Evolutionary conservation across 331 rosid genomes (phyloP).

Genomic region (Erythrophleum ivorense): DNA sequence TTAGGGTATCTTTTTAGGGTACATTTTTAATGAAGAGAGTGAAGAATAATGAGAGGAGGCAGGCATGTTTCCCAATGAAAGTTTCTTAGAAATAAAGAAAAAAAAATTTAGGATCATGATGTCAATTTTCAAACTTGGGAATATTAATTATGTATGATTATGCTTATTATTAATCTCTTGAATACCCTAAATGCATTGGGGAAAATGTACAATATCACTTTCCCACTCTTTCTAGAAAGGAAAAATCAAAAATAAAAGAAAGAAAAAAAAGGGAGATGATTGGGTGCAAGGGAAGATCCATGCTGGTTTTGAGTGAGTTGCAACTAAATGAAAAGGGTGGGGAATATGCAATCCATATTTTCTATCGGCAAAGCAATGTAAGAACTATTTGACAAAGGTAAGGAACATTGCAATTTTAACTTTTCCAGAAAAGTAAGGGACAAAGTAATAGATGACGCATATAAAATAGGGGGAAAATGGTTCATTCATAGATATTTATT

Average conservation of each 20-base stretch:
- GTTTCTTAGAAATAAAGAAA: constrained; percentile 71
- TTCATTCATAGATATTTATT: no score
- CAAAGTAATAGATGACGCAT: constrained; percentile 27
- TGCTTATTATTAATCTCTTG: constrained; percentile 36
- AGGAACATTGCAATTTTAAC: background rate
- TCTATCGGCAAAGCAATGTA: constrained; percentile 56
- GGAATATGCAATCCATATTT: constrained; percentile 57
- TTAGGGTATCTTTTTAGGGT: constrained; percentile 37
- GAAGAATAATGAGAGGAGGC: constrained; percentile 35
- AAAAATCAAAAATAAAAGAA: background rate
- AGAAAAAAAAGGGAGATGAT: constrained; percentile 33
- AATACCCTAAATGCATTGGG: constrained; percentile 23
- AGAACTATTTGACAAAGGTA: constrained; percentile 30
- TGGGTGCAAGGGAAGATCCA: constrained; percentile 57
- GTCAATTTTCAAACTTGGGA: constrained; percentile 54
- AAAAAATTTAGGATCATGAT: constrained; percentile 52
- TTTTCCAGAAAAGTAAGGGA: background rate
- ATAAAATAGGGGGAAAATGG: background rate
- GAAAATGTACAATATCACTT: constrained; percentile 35
- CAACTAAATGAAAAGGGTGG: constrained; percentile 56
- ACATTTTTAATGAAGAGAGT: constrained; percentile 40
- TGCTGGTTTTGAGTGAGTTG: constrained; percentile 60
- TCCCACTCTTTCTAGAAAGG: background rate
- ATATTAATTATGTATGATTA: constrained; percentile 46
- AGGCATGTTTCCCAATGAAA: constrained; percentile 52